phyloP scores from a whole-genome alignment of 805 yeast genomes.

The Candida dendrica region DNA sequence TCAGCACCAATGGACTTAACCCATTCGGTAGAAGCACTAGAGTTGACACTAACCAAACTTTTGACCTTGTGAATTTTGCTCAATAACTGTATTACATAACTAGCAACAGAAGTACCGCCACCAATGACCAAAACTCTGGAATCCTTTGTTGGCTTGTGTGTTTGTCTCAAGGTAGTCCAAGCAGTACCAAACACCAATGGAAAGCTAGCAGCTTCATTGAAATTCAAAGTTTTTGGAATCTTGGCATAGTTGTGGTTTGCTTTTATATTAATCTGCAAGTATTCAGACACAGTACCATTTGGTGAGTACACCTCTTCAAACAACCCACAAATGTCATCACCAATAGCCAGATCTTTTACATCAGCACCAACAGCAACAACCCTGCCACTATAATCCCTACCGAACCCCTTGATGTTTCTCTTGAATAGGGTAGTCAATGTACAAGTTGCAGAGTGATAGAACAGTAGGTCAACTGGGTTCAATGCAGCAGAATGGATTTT shows the following conservation, averaged over 20 bases:
- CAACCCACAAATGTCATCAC: conserved; percentile 50
- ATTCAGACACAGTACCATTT: conserved; percentile 41
- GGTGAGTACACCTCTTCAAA: conserved; percentile 15
- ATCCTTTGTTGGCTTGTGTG: conserved; percentile 30
- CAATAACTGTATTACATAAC: conserved; percentile 47
- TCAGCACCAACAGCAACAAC: conserved; percentile 43
- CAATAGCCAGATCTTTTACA: conserved; percentile 32
- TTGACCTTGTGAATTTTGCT: conserved; percentile 38
- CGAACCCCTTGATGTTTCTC: conserved; percentile 27
- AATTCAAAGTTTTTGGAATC: conserved; percentile 33
- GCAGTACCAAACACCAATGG: conserved; percentile 67
- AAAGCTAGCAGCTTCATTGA: conserved; percentile 52
- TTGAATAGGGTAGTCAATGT: conserved; percentile 19
- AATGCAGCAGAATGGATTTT: conserved; percentile 41
- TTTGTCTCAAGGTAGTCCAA: conserved; percentile 25
- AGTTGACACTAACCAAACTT: conserved; percentile 51
- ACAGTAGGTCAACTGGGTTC: conserved; percentile 54
- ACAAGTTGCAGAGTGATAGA: conserved; percentile 22
- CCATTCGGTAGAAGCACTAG: conserved; percentile 36
- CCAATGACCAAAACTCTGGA: conserved; percentile 60
- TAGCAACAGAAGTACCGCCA: conserved; percentile 67
- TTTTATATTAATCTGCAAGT: conserved; percentile 32
- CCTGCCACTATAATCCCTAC: conserved; percentile 47
- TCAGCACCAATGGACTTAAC: conserved; percentile 51
- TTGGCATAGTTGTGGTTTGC: conserved; percentile 25